Conservation (phyloP, 805 yeast genomes). For the Kluyveromyces aestuarii region DNA sequence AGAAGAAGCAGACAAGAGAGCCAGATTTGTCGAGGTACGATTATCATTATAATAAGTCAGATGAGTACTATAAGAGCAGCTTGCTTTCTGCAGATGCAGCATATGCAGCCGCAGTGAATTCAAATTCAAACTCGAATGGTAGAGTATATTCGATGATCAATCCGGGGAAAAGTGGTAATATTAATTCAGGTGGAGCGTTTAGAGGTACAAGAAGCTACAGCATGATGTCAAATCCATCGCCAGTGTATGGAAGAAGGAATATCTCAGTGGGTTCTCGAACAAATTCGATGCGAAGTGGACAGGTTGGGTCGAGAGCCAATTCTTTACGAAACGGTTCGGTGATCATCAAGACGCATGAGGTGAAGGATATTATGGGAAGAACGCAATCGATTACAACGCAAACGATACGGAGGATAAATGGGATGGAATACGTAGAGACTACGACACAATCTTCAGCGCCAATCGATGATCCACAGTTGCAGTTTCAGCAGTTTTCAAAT, state of each 20-base stretch:
- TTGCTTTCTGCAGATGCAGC: conserved; percentile 26
- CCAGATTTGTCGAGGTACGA: conserved; percentile 33
- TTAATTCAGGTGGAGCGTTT: not conserved
- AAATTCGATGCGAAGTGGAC: not conserved
- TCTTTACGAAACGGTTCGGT: conserved; percentile 13
- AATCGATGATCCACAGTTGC: conserved; percentile 20
- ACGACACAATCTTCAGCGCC: conserved; percentile 32
- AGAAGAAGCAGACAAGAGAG: conserved; percentile 22
- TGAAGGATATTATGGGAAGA: conserved; percentile 41
- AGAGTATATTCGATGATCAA: conserved; percentile 10
- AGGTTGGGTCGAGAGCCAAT: conserved; percentile 17
- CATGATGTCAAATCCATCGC: not conserved
- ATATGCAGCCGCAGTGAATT: conserved; percentile 14
- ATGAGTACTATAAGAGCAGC: conserved; percentile 11
- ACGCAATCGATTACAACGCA: conserved; percentile 48
- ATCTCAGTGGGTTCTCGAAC: not conserved
- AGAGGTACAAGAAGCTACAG: not conserved
- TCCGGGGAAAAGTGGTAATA: not conserved
- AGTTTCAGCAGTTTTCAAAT: conserved; percentile 23
- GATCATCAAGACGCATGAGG: conserved; percentile 42
- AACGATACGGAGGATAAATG: conserved; percentile 41
- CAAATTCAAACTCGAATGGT: conserved; percentile 1
- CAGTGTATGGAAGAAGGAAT: not conserved
- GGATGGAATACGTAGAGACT: conserved; percentile 40
- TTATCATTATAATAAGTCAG: conserved; percentile 21